These are phyloP conservation scores for Rhodotorula diobovata DNA, from an alignment of 768 basidiomycete genomes.

Conservation along the genomic window DNA sequence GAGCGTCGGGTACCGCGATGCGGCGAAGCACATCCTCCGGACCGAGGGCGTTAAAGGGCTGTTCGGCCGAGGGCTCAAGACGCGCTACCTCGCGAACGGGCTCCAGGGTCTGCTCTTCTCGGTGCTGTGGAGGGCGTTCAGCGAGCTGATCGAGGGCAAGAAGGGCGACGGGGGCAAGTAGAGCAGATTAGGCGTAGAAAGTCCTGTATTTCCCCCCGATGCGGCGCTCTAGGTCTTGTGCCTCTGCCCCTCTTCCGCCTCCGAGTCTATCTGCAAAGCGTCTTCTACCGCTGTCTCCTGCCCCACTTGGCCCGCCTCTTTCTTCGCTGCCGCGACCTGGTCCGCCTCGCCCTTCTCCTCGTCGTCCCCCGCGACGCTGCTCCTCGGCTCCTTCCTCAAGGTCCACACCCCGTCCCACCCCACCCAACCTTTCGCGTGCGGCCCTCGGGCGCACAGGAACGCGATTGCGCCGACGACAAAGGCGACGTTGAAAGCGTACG, in stretches of 20 bases:
- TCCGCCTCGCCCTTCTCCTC: background rate
- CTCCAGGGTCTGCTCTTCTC: conserved; percentile 87
- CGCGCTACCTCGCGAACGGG: conserved; percentile 82
- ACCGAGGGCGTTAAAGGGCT: conserved; percentile 72
- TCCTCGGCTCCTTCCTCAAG: background rate
- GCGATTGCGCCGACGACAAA: background rate
- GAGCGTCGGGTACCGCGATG: conserved; percentile 67
- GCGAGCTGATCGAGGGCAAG: conserved; percentile 52
- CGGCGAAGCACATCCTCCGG: conserved; percentile 69
- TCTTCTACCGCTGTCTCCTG: background rate
- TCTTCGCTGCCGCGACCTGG: too few relatives aligned
- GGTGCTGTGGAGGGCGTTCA: conserved; percentile 82
- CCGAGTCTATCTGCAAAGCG: background rate
- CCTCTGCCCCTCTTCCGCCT: background rate
- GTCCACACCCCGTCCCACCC: conserved; percentile 25
- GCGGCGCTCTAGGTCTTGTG: background rate
- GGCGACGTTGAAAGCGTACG: conserved; percentile 2
- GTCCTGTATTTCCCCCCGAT: background rate
- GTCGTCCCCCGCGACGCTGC: background rate
- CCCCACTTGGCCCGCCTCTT: too few relatives aligned
- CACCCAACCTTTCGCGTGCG: conserved; percentile 12
- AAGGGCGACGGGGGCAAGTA: background rate
- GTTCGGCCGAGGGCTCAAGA: conserved; percentile 84
- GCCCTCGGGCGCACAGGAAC: conserved; percentile 8
- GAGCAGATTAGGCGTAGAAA: background rate